Conservation (phyloP, 106 monocot species). For the Phalaenopsis equestris region DNA sequence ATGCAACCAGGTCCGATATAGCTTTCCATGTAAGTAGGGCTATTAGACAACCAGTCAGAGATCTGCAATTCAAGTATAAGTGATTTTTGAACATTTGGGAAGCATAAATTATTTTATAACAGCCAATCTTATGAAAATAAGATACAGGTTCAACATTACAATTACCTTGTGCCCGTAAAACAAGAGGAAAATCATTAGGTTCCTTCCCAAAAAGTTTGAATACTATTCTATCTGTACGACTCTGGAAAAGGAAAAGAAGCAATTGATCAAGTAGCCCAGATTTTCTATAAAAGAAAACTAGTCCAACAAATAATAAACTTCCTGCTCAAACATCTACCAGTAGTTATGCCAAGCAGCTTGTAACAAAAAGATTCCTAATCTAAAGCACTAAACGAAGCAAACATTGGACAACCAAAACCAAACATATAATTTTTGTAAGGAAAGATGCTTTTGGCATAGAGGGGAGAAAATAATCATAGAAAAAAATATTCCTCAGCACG, state of each 20-base stretch:
- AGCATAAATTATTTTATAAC: not conserved
- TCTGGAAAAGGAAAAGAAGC: conserved; percentile 31
- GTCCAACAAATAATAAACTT: not conserved
- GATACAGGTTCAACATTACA: not conserved
- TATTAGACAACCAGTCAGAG: conserved; percentile 69
- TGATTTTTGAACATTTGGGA: not conserved
- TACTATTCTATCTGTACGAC: conserved; percentile 76
- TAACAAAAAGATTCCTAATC: too few species aligned
- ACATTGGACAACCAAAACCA: too few species aligned
- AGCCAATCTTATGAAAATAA: not conserved
- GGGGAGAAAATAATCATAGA: too few species aligned
- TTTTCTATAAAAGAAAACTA: not conserved
- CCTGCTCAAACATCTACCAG: not conserved
- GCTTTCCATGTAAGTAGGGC: conserved; percentile 80
- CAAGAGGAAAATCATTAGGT: conserved; percentile 62
- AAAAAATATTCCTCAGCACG: too few species aligned
- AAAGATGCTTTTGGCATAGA: too few species aligned
- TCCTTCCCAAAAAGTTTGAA: conserved; percentile 95
- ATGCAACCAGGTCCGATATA: conserved; percentile 89
- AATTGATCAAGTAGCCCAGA: not conserved
- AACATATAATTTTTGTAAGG: too few species aligned
- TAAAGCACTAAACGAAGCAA: not conserved
- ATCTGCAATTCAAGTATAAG: conserved; percentile 34
- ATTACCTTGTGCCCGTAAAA: conserved; percentile 64
- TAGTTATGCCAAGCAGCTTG: not conserved